Evolutionary conservation across 306 rosid species (phyloP), one percentile per base, ranked within the genome.

Genomic region (Trifolium dubium): DNA sequence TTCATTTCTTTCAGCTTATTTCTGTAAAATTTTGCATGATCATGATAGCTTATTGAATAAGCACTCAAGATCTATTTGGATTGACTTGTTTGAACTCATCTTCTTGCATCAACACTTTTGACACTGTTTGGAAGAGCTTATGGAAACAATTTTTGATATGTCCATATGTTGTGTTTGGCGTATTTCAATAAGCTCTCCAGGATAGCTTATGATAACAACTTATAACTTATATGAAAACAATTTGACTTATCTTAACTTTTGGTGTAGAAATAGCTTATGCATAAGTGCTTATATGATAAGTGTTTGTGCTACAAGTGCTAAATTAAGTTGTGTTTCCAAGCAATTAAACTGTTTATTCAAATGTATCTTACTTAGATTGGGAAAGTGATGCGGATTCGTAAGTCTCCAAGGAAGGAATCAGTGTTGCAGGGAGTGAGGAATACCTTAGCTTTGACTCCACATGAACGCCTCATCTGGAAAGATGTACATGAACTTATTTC

Each of bases 371-470:
- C 29, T 10, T 76, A 95, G 98, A 83, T 92, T 76, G 98, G 98
- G 64, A 92, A 90, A 79, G 99, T 95, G 76, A 72, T 92, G 76
- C 88, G 98, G 5, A 53, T 94, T 23, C 87, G 84, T 61, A 95
- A 94, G 83, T 81, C 84, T 54, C 86, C 81, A 0, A 82, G 72
- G 80, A 88, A 83, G 60, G 89, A 84, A 2, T 79, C 83, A 5
- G 10, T 62, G 43, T 77, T 80, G 9, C 29, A 64, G 32, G 43
- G 50, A 46, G 50, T 41, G 28, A 73, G 40, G 80, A 86, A 77
- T 72, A 79, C 77, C 35, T 29, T 85, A 13, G 83, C 87, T 54
- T 76, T 92, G 79, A 82, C 88, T 23, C 46, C 67, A 64, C 86
- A 83, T 12, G 99, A 92, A 72, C 84, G 64, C 34, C 75, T 82